Percentiles rank a stretch among this genome's conserved stretches.
These are phyloP conservation scores for Purpureocillium lavendulum DNA, from an alignment of 2,329 filamentous ascomycete species.

Conservation along the genomic window DNA sequence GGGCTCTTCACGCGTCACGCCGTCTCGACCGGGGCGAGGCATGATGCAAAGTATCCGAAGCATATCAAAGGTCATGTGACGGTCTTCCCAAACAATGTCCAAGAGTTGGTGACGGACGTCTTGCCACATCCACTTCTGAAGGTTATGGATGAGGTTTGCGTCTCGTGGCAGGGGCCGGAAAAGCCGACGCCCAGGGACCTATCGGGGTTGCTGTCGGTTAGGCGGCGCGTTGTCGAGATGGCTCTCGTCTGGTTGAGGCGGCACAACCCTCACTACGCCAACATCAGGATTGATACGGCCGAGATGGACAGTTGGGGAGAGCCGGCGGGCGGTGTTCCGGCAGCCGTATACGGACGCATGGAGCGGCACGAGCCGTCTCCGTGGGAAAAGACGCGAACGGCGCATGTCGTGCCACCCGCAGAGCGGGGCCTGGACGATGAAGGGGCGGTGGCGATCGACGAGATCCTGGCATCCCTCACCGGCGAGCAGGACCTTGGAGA, in stretches of 20 bases:
- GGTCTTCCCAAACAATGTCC: slow-evolving; percentile 10
- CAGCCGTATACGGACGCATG: slow-evolving; percentile 5
- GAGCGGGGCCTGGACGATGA: slow-evolving; percentile 5
- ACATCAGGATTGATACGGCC: slow-evolving; percentile 6
- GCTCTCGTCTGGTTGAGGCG: slow-evolving; percentile 7
- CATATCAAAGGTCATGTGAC: slow-evolving; percentile 10
- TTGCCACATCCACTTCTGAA: slow-evolving; percentile 6
- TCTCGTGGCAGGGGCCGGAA: slow-evolving; percentile 6
- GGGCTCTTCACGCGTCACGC: slow-evolving; percentile 3
- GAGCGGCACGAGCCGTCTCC: slow-evolving; percentile 7
- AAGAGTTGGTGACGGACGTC: slow-evolving; percentile 6
- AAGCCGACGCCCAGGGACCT: slow-evolving; percentile 5
- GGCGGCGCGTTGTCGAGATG: slow-evolving; percentile 5
- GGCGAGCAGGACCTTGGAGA: neutral
- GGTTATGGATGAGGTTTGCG: slow-evolving; percentile 6
- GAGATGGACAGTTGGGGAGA: slow-evolving; percentile 8
- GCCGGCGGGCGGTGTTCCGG: slow-evolving; percentile 4
- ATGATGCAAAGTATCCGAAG: slow-evolving; percentile 2
- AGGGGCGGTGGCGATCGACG: slow-evolving; percentile 4
- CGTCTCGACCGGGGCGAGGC: neutral
- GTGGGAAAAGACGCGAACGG: slow-evolving; percentile 6
- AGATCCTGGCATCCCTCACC: slow-evolving; percentile 2
- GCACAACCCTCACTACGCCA: slow-evolving; percentile 5
- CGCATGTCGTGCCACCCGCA: slow-evolving; percentile 2
- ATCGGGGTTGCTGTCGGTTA: slow-evolving; percentile 4